These are phyloP conservation scores for Aotearoamyces nothofagi DNA, from an alignment of 2,329 filamentous ascomycete species.

Conservation along the genomic window DNA sequence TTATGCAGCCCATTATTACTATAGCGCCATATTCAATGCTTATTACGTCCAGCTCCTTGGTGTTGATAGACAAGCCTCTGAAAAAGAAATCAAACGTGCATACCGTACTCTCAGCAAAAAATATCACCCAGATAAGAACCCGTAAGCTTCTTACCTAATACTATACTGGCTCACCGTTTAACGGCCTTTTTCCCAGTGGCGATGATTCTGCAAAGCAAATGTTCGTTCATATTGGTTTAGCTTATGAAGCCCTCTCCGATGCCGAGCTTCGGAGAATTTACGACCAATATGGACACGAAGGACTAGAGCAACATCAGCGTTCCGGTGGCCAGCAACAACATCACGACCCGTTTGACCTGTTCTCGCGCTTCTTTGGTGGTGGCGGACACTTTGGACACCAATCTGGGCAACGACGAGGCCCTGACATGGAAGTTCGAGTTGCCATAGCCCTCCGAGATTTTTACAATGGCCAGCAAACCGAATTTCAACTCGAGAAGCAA, in stretches of 20 bases:
- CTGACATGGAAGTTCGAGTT: slow-evolving; percentile 78
- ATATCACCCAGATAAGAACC: slow-evolving; percentile 96
- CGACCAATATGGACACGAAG: slow-evolving; percentile 87
- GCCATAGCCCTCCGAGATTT: slow-evolving; percentile 73
- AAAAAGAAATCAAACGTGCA: slow-evolving; percentile 83
- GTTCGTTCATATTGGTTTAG: slow-evolving; percentile 88
- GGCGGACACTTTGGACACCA: slow-evolving; percentile 52
- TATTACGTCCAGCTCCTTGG: slow-evolving; percentile 52
- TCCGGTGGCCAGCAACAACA: slow-evolving; percentile 46
- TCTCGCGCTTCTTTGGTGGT: slow-evolving; percentile 92
- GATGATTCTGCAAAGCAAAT: slow-evolving; percentile 71
- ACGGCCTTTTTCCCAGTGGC: slow-evolving; percentile 45
- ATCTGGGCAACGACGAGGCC: slow-evolving; percentile 62
- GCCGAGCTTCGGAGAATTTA: slow-evolving; percentile 74
- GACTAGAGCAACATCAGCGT: slow-evolving; percentile 67
- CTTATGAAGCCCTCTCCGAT: slow-evolving; percentile 83
- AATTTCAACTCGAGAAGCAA: slow-evolving; percentile 88
- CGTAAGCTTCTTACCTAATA: slow-evolving; percentile 46
- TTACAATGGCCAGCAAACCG: slow-evolving; percentile 75
- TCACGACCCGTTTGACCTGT: slow-evolving; percentile 90
- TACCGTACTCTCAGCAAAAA: slow-evolving; percentile 90
- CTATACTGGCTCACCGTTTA: no score
- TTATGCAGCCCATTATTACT: not conserved
- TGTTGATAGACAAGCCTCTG: slow-evolving; percentile 62
- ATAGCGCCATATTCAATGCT: slow-evolving; percentile 7